Base-by-base conservation (phyloP, 75 land plant species). In the Adiantum capillusveneris region DNA sequence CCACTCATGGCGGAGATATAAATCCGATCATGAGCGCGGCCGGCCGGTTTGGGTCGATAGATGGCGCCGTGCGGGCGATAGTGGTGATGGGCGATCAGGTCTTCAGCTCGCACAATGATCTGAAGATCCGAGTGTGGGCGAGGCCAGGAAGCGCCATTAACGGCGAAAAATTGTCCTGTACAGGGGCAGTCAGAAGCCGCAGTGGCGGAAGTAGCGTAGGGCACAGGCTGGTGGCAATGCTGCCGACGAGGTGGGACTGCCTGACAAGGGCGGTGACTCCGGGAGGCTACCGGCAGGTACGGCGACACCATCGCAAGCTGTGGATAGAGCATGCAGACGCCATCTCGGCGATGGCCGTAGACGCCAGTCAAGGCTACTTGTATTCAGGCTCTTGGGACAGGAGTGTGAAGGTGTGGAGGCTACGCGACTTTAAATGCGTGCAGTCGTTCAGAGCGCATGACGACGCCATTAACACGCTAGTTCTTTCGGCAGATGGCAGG, bases 251-350 rank as follows among this genome's bases (percentile, higher is more conserved):
- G 28, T 74, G 63, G 46, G 88, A 87, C 69, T 80, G 74, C 62
- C 44, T 84, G 25, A 71, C 63, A 30, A 79, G 56, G 51, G 76
- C 71, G 63, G 48, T 90, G 69, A 72, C 63, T 17, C 76, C 80
- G 60, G 76, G 80, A 44, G 84, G 79, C 44, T 87, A 87, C 31
- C 79, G 84, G 28, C 77, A 75, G 53, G 80, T 81, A 11, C 59
- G 96, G 19, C 59, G 96, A 46, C 71, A 90, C 59, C 82, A 81
- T 34, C 70, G 66, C 57, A 12, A 57, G 16, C 65, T 90, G n/a
- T 90, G 96, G 96, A 87, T 90, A 29, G 84, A 87, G 58, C 96
- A 90, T 62, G 75, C 80, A 22, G 96, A 90, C 74, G 69, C 74
- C 55, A 79, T 90, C 21, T 81, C 92, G 12, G 72, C 81, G 56